Percentiles rank a stretch among this genome's conserved stretches.
Evolutionary conservation across 2,329 filamentous ascomycete species (phyloP).

Genomic region (Xylariaceae sp.): DNA sequence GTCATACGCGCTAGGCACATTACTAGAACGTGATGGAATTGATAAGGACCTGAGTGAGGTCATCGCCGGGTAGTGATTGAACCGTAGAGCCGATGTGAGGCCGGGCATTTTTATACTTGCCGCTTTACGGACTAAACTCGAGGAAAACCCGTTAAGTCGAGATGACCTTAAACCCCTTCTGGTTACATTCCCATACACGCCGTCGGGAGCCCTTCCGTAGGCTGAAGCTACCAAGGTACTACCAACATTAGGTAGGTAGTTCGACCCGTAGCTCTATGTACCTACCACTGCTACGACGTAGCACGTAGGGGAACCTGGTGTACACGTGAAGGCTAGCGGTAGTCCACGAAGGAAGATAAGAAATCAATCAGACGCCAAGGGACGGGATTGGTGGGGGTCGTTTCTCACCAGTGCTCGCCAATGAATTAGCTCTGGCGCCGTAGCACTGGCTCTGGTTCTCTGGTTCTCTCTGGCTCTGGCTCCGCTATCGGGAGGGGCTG

Average conservation of each 20-base stretch:
- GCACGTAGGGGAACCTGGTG: too few species aligned
- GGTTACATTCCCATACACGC: background rate
- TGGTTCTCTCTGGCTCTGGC: too few species aligned
- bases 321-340: background rate
- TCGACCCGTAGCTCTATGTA: too few species aligned
- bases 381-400: background rate
- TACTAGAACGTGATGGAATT: background rate
- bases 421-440: too few species aligned
- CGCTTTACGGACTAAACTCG: too few species aligned
- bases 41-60: background rate
- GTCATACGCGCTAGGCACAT: background rate
- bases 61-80: background rate
- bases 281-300: too few species aligned
- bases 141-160: background rate
- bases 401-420: background rate
- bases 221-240: background rate
- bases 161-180: background rate
- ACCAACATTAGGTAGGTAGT: too few species aligned
- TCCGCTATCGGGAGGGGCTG: background rate
- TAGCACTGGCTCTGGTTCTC: too few species aligned
- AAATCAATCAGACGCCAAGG: background rate
- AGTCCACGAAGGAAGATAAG: background rate
- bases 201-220: background rate
- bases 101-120: too few species aligned
- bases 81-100: background rate